These are phyloP conservation scores for Penstemon davidsonii DNA, from an alignment of 257 asterid genomes.

Conservation along the genomic window DNA sequence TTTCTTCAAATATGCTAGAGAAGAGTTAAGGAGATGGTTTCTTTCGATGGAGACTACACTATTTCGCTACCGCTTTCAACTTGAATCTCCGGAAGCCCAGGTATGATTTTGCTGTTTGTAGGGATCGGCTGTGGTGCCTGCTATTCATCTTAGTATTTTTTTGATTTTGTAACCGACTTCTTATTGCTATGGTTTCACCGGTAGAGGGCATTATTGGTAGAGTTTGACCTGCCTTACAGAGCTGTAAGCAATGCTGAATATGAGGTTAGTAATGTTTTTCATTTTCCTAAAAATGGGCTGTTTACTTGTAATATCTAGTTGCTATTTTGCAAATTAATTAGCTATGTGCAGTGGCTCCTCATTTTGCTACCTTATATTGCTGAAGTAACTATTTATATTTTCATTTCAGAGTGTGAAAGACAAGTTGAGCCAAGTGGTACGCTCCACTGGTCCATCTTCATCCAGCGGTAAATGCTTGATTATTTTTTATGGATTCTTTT, in stretches of 20 bases:
- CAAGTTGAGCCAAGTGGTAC: constrained; percentile 72
- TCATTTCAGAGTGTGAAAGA: constrained; percentile 73
- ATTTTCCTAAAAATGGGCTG: constrained; percentile 8
- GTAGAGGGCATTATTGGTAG: constrained; percentile 68
- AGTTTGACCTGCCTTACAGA: constrained; percentile 86
- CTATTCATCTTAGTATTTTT: constrained; percentile 18
- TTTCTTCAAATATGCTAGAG: constrained; percentile 45
- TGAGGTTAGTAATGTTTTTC: constrained; percentile 54
- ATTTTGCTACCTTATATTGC: constrained; percentile 3
- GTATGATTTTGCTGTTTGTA: constrained; percentile 40
- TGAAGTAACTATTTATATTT: constrained; percentile 17
- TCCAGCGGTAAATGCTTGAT: constrained; percentile 47
- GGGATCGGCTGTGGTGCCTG: constrained; percentile 11
- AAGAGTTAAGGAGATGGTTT: constrained; percentile 89
- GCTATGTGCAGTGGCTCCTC: background rate
- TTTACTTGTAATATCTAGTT: constrained; percentile 3
- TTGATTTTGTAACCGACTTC: constrained; percentile 26
- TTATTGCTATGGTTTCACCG: constrained; percentile 22
- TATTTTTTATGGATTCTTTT: background rate
- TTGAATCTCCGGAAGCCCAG: constrained; percentile 62
- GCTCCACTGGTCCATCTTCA: constrained; percentile 52
- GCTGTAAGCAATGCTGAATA: constrained; percentile 71
- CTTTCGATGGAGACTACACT: constrained; percentile 85
- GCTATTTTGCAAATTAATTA: constrained; percentile 8
- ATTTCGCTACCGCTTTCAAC: constrained; percentile 74